Conservation (phyloP, 106 monocot genomes). For the Cymbidium sinense region DNA sequence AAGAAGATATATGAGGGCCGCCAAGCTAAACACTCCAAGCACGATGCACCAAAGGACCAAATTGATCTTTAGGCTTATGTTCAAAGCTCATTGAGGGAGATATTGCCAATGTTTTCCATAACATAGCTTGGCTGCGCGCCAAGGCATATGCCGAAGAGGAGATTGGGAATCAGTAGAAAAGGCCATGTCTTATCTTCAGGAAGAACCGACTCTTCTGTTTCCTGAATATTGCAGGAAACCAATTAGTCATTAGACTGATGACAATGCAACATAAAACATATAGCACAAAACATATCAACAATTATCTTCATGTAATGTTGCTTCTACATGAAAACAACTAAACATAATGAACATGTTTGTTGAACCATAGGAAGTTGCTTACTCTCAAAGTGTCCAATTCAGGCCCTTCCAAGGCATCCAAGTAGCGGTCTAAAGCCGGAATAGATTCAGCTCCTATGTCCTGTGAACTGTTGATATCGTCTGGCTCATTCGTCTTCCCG, state of each 20-base stretch:
- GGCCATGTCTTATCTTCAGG: constrained; percentile 55
- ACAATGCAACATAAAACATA: too few species aligned
- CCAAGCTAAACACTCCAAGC: background rate
- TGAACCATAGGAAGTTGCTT: background rate
- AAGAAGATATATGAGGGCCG: constrained; percentile 13
- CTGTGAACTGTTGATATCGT: background rate
- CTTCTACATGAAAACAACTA: too few species aligned
- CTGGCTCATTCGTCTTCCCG: constrained; percentile 15
- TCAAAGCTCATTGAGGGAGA: constrained; percentile 34
- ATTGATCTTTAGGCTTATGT: constrained; percentile 14
- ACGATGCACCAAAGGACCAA: constrained; percentile 22
- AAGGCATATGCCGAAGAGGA: constrained; percentile 50
- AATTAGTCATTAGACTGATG: too few species aligned
- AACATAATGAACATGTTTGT: background rate
- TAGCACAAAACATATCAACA: too few species aligned
- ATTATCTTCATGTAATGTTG: too few species aligned
- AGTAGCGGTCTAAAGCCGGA: constrained; percentile 39
- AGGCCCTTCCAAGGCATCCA: constrained; percentile 62
- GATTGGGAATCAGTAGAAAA: constrained; percentile 57
- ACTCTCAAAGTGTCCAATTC: constrained; percentile 60
- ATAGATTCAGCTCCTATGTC: background rate
- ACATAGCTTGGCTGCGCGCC: constrained; percentile 56
- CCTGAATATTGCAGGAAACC: constrained; percentile 19
- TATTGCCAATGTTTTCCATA: constrained; percentile 41
- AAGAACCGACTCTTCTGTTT: constrained; percentile 36